Evolutionary conservation across 768 basidiomycete species (phyloP).

Genomic region (Cubamyces sp.): DNA sequence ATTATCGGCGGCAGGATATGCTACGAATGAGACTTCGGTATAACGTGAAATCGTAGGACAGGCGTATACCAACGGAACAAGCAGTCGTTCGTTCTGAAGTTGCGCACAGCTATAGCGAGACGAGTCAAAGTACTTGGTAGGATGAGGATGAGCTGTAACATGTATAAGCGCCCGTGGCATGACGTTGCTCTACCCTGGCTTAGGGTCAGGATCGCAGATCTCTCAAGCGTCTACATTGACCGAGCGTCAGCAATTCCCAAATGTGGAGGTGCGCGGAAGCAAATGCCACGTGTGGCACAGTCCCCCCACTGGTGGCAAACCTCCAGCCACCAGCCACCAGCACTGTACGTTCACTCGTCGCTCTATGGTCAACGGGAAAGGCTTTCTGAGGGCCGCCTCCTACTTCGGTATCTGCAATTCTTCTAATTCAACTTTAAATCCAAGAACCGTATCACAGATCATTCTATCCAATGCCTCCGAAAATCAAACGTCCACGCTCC

Average conservation of each 20-base stretch:
- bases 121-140: neutral
- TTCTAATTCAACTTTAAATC: neutral
- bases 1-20: too few relatives aligned
- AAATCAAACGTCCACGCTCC: constrained; percentile 26
- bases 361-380: too few relatives aligned
- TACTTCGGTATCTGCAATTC: too few relatives aligned
- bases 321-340: too few relatives aligned
- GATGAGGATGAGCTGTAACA: neutral
- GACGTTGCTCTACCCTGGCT: neutral
- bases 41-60: neutral
- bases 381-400: too few relatives aligned
- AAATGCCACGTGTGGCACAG: constrained; percentile 20
- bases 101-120: too few relatives aligned
- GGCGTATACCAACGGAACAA: neutral
- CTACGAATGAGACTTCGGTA: neutral
- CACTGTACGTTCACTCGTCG: too few relatives aligned
- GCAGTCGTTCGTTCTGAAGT: too few relatives aligned
- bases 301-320: too few relatives aligned
- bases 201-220: constrained; percentile 9
- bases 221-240: neutral
- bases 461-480: constrained; percentile 20
- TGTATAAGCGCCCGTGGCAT: neutral
- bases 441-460: neutral
- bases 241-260: neutral
- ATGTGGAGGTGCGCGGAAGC: constrained; percentile 7